A percentile compares a stretch with the other conserved stretches of the same genome.
Conservation (phyloP, 306 rosid genomes). For the Pueraria montana region DNA sequence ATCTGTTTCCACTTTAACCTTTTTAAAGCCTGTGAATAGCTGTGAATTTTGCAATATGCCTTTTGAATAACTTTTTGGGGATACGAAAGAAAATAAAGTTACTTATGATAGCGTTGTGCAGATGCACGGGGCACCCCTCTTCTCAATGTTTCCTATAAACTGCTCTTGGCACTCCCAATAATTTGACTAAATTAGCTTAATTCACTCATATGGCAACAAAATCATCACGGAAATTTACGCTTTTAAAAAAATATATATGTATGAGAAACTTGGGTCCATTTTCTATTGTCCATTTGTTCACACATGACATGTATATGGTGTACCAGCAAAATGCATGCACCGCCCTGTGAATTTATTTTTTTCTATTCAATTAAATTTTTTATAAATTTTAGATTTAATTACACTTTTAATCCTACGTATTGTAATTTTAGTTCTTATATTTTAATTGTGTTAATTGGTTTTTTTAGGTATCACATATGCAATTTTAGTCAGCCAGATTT, state of each 20-base stretch:
- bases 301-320: neutral
- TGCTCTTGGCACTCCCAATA: slow-evolving; percentile 28
- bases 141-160: slow-evolving; percentile 25
- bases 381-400: too few species aligned
- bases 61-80: slow-evolving; percentile 48
- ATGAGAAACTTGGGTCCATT: slow-evolving; percentile 6
- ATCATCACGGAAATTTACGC: slow-evolving; percentile 34
- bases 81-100: slow-evolving; percentile 43
- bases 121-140: slow-evolving; percentile 37
- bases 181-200: slow-evolving; percentile 27
- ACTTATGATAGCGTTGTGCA: slow-evolving; percentile 43
- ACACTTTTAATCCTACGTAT: too few species aligned
- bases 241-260: neutral
- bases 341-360: neutral
- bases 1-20: slow-evolving; percentile 40
- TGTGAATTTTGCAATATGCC: slow-evolving; percentile 41
- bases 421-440: too few species aligned
- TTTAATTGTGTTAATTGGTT: too few species aligned
- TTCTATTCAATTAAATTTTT: neutral
- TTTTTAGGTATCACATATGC: too few species aligned
- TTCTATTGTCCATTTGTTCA: neutral
- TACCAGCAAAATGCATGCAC: neutral
- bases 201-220: slow-evolving; percentile 30
- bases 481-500: too few species aligned
- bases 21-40: slow-evolving; percentile 46